Percentiles rank a stretch among this genome's conserved stretches.
phyloP scores from a whole-genome alignment of 2,329 filamentous ascomycete genomes.

The Monosporascus sp. region DNA sequence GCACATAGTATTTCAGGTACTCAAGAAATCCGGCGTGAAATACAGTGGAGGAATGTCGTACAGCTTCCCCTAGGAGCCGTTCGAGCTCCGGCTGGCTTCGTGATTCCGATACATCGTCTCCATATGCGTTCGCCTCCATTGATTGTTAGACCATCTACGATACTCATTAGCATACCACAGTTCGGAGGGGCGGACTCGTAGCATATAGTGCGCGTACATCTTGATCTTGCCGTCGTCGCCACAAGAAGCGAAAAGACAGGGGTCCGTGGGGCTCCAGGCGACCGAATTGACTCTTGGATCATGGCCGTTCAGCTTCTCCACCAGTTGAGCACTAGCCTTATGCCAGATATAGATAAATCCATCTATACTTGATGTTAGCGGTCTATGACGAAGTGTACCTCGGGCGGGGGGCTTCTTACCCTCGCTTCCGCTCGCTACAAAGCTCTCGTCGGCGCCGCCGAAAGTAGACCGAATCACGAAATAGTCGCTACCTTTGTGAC shows the following conservation, averaged over 20 bases:
- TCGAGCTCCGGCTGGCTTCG: conserved; percentile 12
- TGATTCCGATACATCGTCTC: conserved; percentile 7
- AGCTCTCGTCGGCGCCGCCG: conserved; percentile 87
- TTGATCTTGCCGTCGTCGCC: conserved; percentile 82
- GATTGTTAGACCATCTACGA: conserved; percentile 33
- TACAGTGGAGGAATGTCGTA: not conserved
- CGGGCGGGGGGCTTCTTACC: conserved; percentile 44
- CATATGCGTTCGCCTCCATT: conserved; percentile 20
- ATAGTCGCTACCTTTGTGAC: conserved; percentile 62
- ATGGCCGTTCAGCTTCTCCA: conserved; percentile 75
- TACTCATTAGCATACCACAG: conserved; percentile 10
- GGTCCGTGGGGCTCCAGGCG: conserved; percentile 80
- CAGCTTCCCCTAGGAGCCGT: conserved; percentile 11
- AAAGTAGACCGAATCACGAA: conserved; percentile 80
- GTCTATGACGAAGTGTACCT: not conserved
- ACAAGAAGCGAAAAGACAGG: conserved; percentile 81
- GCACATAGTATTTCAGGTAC: conserved; percentile 11
- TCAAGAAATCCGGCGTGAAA: conserved; percentile 6
- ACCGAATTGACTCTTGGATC: conserved; percentile 76
- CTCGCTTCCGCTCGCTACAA: conserved; percentile 88
- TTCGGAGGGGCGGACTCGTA: too few species aligned
- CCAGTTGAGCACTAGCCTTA: conserved; percentile 69
- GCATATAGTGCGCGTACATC: conserved; percentile 57
- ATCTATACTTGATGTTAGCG: conserved; percentile 32
- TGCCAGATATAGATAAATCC: conserved; percentile 84